Conservation (phyloP, 192 early-diverging fungal genomes). For the Rhizophagus clarus region DNA sequence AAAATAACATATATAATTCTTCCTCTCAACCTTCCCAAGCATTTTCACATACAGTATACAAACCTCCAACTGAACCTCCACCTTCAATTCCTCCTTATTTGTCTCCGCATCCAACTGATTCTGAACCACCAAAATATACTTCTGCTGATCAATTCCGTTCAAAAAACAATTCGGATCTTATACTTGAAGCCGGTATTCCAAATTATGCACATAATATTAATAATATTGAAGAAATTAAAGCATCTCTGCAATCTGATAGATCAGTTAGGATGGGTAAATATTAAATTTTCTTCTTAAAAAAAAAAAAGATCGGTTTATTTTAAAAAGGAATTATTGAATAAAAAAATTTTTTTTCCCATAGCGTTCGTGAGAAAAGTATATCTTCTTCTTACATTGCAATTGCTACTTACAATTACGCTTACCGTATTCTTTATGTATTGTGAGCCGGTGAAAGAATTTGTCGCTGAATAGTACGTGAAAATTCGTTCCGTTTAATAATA, state of each 20-base stretch:
- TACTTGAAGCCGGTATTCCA: neutral
- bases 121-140: neutral
- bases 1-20: neutral
- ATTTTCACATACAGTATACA: neutral
- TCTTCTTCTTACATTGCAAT: slow-evolving; percentile 6
- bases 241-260: slow-evolving; percentile 18
- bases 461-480: neutral
- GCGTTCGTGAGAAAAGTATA: slow-evolving; percentile 32
- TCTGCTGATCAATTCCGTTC: neutral
- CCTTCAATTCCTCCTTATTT: neutral
- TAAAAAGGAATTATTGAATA: neutral
- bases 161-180: neutral
- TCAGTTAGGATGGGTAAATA: slow-evolving; percentile 23
- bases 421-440: slow-evolving; percentile 3
- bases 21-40: neutral
- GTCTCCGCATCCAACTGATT: neutral
- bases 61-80: neutral
- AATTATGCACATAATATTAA: neutral
- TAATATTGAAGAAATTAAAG: neutral
- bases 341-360: neutral
- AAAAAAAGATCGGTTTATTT: neutral
- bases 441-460: neutral
- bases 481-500: too few relatives aligned
- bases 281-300: neutral
- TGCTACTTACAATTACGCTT: neutral